Evolutionary conservation across 208 protist species (phyloP).

Genomic region (Giardia duodenalis): DNA sequence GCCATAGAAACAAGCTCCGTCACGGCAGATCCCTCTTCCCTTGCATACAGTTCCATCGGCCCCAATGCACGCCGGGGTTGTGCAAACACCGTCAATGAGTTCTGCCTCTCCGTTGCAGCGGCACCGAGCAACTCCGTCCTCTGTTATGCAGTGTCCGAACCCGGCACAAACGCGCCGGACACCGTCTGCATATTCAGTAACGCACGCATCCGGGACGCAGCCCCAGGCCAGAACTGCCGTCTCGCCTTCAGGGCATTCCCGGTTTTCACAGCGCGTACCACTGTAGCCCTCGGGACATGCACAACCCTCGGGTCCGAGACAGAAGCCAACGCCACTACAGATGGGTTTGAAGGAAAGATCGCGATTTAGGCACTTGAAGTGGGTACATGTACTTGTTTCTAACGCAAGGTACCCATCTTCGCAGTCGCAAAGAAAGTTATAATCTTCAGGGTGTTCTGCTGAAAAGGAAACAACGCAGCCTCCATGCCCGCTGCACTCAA

Average conservation of each 20-base stretch:
- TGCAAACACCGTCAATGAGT: background rate
- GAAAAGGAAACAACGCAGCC: background rate
- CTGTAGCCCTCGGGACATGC: background rate
- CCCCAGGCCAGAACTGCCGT: background rate
- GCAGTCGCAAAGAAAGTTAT: background rate
- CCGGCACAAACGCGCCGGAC: background rate
- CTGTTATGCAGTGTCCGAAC: background rate
- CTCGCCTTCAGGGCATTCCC: background rate
- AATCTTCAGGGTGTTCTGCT: background rate
- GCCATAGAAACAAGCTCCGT: background rate
- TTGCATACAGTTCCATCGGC: background rate
- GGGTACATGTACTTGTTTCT: background rate
- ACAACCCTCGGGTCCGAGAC: background rate
- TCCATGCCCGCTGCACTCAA: background rate
- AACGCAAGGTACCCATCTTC: background rate
- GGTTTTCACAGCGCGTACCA: background rate
- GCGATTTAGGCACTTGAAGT: background rate
- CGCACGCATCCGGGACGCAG: background rate
- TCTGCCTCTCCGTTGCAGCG: background rate
- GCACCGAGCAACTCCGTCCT: too few relatives aligned
- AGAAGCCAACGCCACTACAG: background rate
- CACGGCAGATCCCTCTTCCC: background rate
- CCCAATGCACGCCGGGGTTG: background rate
- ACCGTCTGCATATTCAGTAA: background rate
- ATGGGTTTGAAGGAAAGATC: background rate